Percentiles rank a stretch among this genome's conserved stretches.
phyloP scores from a whole-genome alignment of 192 early-diverging fungal genomes.

The Gaertneriomyces sp. region DNA sequence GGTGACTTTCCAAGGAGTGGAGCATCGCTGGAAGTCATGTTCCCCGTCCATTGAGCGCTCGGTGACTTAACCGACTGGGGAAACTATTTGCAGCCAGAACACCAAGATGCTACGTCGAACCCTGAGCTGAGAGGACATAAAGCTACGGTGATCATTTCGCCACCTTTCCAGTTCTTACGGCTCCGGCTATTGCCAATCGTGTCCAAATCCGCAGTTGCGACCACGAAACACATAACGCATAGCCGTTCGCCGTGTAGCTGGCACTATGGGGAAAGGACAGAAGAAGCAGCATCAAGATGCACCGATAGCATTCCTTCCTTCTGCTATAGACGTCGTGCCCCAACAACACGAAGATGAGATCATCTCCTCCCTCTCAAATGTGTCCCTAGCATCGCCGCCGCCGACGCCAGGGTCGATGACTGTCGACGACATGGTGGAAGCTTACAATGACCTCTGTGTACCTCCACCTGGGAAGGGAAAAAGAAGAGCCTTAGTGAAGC shows the following conservation, averaged over 20 bases:
- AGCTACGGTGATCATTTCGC: no score
- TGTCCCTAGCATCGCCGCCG: not conserved
- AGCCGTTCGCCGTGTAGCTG: not conserved
- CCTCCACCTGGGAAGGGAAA: not conserved
- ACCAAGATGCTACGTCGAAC: no score
- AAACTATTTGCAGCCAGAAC: no score
- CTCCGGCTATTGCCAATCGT: no score
- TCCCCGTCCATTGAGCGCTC: no score
- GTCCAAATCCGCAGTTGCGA: no score
- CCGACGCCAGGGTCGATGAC: not conserved
- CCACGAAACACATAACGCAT: no score
- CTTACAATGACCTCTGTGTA: slow-evolving; percentile 13
- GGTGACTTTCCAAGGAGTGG: no score
- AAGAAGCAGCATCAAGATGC: slow-evolving; percentile 1
- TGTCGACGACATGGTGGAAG: slow-evolving; percentile 10
- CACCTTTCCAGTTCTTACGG: no score
- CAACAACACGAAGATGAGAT: not conserved
- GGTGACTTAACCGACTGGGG: no score
- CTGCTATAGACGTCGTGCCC: not conserved
- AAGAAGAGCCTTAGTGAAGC: slow-evolving; percentile 9
- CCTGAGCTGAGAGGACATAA: no score
- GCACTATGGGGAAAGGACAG: not conserved
- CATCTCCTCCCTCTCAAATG: not conserved
- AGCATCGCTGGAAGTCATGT: no score
- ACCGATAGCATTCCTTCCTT: not conserved